Evolutionary conservation across 805 yeast genomes (phyloP).

Genomic region (Wickerhamiella azymoides): DNA sequence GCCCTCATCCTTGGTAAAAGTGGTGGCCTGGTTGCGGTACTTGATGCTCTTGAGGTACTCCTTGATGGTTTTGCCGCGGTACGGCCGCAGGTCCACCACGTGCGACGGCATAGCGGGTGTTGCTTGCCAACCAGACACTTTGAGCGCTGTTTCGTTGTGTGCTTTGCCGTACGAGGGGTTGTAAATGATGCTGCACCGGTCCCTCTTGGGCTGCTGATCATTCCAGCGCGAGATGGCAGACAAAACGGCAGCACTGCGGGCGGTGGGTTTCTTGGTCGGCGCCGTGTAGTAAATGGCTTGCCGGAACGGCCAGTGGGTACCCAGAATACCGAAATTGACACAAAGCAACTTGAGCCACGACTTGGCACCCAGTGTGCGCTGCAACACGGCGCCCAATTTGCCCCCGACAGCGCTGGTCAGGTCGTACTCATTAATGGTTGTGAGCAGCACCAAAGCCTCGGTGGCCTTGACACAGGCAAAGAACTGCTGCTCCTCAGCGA

Average conservation of each 20-base stretch:
- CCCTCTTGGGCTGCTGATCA: constrained; percentile 17
- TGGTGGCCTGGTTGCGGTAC: constrained; percentile 29
- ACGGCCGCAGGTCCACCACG: constrained; percentile 30
- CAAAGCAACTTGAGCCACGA: constrained; percentile 25
- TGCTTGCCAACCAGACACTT: constrained; percentile 29
- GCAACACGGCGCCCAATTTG: constrained; percentile 20
- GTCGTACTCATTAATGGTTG: constrained; percentile 29
- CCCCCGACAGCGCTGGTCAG: constrained; percentile 27
- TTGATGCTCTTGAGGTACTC: constrained; percentile 31
- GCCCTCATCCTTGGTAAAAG: constrained; percentile 27
- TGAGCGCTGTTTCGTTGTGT: constrained; percentile 22
- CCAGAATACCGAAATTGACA: constrained; percentile 30
- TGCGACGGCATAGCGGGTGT: constrained; percentile 29
- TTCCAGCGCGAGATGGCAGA: constrained; percentile 30
- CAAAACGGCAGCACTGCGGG: constrained; percentile 30
- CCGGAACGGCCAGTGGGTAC: constrained; percentile 35
- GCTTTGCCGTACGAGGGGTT: constrained; percentile 27
- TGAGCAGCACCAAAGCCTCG: constrained; percentile 30
- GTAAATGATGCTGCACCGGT: constrained; percentile 27
- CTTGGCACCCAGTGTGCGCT: constrained; percentile 22
- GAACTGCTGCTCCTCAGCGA: constrained; percentile 22
- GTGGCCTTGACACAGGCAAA: constrained; percentile 26
- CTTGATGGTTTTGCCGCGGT: constrained; percentile 22
- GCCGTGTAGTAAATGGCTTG: constrained; percentile 29
- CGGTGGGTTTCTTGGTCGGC: constrained; percentile 30